Conservation (phyloP, 768 basidiomycete species). For the Pleurotus pulmonarius region DNA sequence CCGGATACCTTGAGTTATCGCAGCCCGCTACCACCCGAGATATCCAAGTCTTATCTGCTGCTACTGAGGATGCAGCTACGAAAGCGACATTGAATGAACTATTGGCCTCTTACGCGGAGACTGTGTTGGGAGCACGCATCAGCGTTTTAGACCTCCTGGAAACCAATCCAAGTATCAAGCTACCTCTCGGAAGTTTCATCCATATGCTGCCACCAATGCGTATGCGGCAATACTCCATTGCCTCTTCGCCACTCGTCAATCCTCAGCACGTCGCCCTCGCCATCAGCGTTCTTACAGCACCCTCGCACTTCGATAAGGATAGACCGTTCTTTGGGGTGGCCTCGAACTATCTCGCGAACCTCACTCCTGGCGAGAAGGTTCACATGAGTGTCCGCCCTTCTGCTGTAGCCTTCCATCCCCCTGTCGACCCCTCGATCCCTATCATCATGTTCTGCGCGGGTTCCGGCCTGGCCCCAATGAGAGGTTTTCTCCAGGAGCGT, state of each 20-base stretch:
- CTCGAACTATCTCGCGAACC: conserved; percentile 38
- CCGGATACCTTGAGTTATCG: conserved; percentile 43
- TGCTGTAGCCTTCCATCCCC: conserved; percentile 37
- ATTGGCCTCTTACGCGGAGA: conserved; percentile 23
- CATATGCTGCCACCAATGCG: conserved; percentile 43
- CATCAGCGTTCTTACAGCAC: conserved; percentile 37
- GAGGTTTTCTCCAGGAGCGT: conserved; percentile 49
- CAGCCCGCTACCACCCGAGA: conserved; percentile 43
- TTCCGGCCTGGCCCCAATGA: conserved; percentile 45
- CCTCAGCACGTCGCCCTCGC: conserved; percentile 39
- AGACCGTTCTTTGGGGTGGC: conserved; percentile 41
- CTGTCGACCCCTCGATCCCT: conserved; percentile 10
- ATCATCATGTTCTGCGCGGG: conserved; percentile 40
- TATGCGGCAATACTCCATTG: conserved; percentile 48
- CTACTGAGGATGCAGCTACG: conserved; percentile 20
- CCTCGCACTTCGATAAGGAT: conserved; percentile 27
- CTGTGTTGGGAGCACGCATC: conserved; percentile 30
- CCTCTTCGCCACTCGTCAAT: conserved; percentile 43
- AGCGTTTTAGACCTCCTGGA: conserved; percentile 42
- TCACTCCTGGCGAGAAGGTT: conserved; percentile 36
- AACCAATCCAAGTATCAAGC: conserved; percentile 27
- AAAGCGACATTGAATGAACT: conserved; percentile 25
- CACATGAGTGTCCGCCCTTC: conserved; percentile 40
- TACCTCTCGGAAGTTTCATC: conserved; percentile 34
- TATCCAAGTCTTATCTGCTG: conserved; percentile 26